Evolutionary conservation across 2,329 filamentous ascomycete species (phyloP), one percentile per base, ranked within the genome.

Genomic region (Ramichloridium luteum): DNA sequence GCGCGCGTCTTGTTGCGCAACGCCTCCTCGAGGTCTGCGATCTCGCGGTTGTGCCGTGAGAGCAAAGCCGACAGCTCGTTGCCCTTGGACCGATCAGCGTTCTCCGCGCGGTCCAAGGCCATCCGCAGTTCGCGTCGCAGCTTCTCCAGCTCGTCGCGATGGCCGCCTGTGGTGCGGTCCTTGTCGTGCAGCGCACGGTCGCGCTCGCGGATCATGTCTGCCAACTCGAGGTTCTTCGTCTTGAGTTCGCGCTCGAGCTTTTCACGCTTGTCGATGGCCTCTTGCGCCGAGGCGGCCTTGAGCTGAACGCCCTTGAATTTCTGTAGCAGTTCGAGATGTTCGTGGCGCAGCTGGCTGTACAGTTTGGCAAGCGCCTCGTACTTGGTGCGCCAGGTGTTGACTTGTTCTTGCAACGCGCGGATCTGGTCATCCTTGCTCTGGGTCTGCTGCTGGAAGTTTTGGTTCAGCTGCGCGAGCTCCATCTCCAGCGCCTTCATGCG

Each of bases 141-240:
- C 62, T 93, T 94, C 61, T 98, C 90, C 8, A 93, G 50, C 55
- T 98, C 90, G 36, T 98, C 90, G 51, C 83, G 86, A 58, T 86
- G 86, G 32, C 76, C 80, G 17, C 90, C 90, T 31, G 68, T 74
- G n/a, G 79, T 63, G 34, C 90, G 75, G 53, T 98, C 90, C 56
- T 86, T 84, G 41, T 98, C 90, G 51, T 96, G 84, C 31, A 94
- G 61, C 16, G 90, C 90, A 42, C 90, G 76, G 53, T 98, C 90
- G 46, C 90, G 73, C 62, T 98, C 90, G 26, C 90, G 75, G 43
- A 98, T 98, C 90, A 98, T 96, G 56, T 96, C 85, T 17, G 90
- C 90, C 39, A 98, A 63, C 58, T 98, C 90, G n/a, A 98, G 66
- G 54, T 98, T 98, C 72, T 98, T 98, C 16, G 88, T 94, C 72